Evolutionary conservation across 1,284 basidiomycete genomes (phyloP), one percentile per base, ranked within the genome.

Genomic region (Rhizoctonia solani): DNA sequence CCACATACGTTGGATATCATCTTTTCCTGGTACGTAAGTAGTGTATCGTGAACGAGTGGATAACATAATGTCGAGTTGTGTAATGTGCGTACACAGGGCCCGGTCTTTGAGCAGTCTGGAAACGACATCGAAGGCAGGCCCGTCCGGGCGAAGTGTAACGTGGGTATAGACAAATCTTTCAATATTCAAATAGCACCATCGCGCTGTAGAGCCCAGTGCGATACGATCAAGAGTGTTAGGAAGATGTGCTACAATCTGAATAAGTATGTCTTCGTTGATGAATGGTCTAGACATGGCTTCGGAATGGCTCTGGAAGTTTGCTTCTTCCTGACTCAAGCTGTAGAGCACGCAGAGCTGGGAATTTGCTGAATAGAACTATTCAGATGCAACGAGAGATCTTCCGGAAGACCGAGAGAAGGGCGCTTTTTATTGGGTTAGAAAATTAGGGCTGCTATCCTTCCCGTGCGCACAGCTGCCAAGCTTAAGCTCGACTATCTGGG

Each of bases 1-100:
- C 61, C 61, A 65, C 50, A 65, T 11, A 9, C 54, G 39, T 27
- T 34, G 39, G 25, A 65, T 39, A 29, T 65, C 61, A 30, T 65
- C 61, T 39, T 49, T 53, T 19, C 61, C 61, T 30, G 61, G 61
- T 14, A 65, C 50, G 19, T 65, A 65, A 6, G 50, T 23, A n/a
- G 27, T 30, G 16, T 30, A 23, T 4, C 21, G 27, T 11, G 46
- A 21, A 14, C 61, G 13, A 29, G 41, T 34, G 2, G 61, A 65
- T 29, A 54, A 32, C 49, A 34, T 41, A 16, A 65, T 25, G n/a
- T 65, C 61, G 11, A 65, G 34, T 14, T 42, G 32, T 13, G 41
- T 13, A 8, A 65, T 42, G 19, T 25, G 32, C 23, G 37, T 16
- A 27, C 61, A 65, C 29, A 37, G 25, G 16, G 50, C 16, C 2